Conservation (phyloP, 75 land plant genomes). For the Pinus taeda region DNA sequence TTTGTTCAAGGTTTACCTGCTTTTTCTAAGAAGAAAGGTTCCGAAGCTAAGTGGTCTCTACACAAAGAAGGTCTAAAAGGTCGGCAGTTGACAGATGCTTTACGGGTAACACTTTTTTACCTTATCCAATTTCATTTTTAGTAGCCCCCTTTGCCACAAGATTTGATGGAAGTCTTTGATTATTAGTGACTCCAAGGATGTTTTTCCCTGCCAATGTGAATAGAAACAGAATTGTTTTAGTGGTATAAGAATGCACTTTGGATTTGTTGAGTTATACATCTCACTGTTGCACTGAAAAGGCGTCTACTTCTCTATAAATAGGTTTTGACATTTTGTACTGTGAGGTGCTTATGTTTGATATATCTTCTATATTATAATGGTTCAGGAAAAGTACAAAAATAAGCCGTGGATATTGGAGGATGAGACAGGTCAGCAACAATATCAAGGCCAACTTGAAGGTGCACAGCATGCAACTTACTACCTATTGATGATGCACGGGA, state of each 20-base stretch:
- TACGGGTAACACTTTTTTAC: slow-evolving; percentile 49
- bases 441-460: slow-evolving; percentile 92
- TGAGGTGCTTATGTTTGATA: background rate
- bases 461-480: slow-evolving; percentile 89
- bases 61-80: slow-evolving; percentile 93
- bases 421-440: slow-evolving; percentile 84
- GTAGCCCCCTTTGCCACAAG: background rate
- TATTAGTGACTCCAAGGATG: background rate
- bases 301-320: background rate
- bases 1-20: slow-evolving; percentile 77
- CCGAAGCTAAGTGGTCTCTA: slow-evolving; percentile 79
- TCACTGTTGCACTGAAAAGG: background rate
- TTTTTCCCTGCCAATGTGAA: background rate
- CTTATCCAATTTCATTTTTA: background rate
- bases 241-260: background rate
- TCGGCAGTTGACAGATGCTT: slow-evolving; percentile 79
- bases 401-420: slow-evolving; percentile 97
- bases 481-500: slow-evolving; percentile 75
- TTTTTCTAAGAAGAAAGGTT: slow-evolving; percentile 84
- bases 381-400: slow-evolving; percentile 89
- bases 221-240: background rate
- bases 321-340: background rate
- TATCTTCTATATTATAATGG: background rate
- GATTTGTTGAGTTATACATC: background rate
- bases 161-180: background rate